These are phyloP conservation scores for Penicillium goetzii DNA, from an alignment of 495 filamentous ascomycete genomes.

Conservation along the genomic window DNA sequence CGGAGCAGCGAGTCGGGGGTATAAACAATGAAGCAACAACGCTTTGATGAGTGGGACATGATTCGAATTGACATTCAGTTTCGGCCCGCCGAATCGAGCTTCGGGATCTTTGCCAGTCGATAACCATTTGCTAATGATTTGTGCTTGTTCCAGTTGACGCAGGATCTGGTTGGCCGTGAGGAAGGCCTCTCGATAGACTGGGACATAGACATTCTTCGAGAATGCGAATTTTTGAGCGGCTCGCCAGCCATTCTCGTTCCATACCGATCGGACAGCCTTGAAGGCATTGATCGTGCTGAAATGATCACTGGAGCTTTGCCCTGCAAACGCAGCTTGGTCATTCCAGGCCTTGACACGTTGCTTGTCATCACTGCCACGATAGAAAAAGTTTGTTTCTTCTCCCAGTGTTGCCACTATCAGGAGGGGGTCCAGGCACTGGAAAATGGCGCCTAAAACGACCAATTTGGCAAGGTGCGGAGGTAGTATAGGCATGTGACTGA, in stretches of 20 bases:
- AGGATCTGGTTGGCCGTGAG: slow-evolving; percentile 4
- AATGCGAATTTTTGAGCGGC: slow-evolving; percentile 36
- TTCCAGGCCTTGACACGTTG: slow-evolving; percentile 32
- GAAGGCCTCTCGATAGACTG: slow-evolving; percentile 10
- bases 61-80: slow-evolving; percentile 54
- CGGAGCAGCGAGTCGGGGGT: slow-evolving; percentile 54
- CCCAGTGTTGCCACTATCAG: slow-evolving; percentile 54
- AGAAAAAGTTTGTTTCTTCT: slow-evolving; percentile 48
- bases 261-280: slow-evolving; percentile 43
- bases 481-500: slow-evolving; percentile 49
- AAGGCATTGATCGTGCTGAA: slow-evolving; percentile 57
- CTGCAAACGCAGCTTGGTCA: slow-evolving; percentile 43
- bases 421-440: slow-evolving; percentile 64
- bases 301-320: slow-evolving; percentile 54
- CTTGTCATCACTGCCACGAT: slow-evolving; percentile 32
- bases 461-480: slow-evolving; percentile 59
- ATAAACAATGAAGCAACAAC: slow-evolving; percentile 50
- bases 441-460: slow-evolving; percentile 61
- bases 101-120: slow-evolving; percentile 24
- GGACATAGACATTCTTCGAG: slow-evolving; percentile 16
- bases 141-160: neutral
- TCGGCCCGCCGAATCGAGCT: slow-evolving; percentile 45
- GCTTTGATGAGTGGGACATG: slow-evolving; percentile 54
- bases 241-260: slow-evolving; percentile 31
- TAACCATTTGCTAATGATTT: slow-evolving; percentile 15